Base-by-base conservation (phyloP, 148 eudicot genomes). In the Vaccinium macrocarpon region DNA sequence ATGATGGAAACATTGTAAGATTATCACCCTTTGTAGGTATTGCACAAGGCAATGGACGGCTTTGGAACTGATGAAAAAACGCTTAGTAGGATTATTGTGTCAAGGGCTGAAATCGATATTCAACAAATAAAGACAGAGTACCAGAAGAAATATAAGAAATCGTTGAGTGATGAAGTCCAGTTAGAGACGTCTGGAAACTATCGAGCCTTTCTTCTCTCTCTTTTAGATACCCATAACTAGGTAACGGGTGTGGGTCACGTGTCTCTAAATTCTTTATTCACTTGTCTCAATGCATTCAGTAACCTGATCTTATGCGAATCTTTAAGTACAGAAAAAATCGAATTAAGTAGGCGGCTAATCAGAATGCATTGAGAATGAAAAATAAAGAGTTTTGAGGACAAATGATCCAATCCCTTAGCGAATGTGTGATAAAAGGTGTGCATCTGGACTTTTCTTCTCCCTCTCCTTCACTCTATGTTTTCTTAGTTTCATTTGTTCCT, bases 71-170 rank as follows among this genome's bases (percentile, higher is more conserved):
- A 91, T 70, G 97, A 93, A n/a, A 51, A 91, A 12, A 89, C 95
- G 27, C 91, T 94, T 19, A 93, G 84, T 6, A 89, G 99, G 84
- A 88, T 96, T 48, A 93, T 94, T 35, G 95, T 93, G 84, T 91
- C 98, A 56, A 90, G 99, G 86, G 84, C 95, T 15, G 98, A 96
- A 87, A 81, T 96, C 0, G 99, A 96, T 84, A 88, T 92, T 95
- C 91, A 90, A 82, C 89, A 90, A 81, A 94, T 96, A 49, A 96
- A 93, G 82, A 90, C 93, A 0, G 98, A 96, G 87, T 96, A 94
- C 79, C 84, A 75, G 38, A 91, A 88, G 80, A 90, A 91, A 82
- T 88, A 93, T 81, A 81, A 86, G 56, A 96, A 94, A 83, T 35
- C 94, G 29, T 84, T 96, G 88, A 87, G 91, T 42, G 94, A 93